Conservation (phyloP, 306 rosid species). For the Quercus agrifolia region DNA sequence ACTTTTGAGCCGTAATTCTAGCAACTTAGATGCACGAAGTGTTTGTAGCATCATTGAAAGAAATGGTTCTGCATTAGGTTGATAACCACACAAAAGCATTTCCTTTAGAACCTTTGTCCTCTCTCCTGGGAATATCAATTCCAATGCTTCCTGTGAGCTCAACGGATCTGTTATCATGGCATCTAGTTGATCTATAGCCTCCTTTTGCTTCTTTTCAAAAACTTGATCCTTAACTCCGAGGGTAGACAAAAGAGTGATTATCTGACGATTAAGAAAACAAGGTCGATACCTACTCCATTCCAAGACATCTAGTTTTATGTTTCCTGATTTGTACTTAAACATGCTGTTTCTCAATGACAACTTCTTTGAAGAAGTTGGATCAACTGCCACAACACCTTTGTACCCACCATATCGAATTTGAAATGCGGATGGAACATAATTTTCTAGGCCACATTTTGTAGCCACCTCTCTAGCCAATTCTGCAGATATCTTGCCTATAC, state of each 20-base stretch:
- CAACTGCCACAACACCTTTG: slow-evolving; percentile 55
- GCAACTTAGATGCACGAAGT: slow-evolving; percentile 24
- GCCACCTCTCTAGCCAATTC: no score
- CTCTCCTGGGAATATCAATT: slow-evolving; percentile 29
- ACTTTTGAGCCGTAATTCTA: slow-evolving; percentile 17
- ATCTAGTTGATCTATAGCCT: slow-evolving; percentile 19
- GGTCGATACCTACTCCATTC: slow-evolving; percentile 39
- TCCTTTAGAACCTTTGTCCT: slow-evolving; percentile 23
- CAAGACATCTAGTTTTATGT: slow-evolving; percentile 29
- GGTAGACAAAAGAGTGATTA: slow-evolving; percentile 37
- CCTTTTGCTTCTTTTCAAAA: slow-evolving; percentile 24
- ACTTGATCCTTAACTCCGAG: slow-evolving; percentile 29
- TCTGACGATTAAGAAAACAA: slow-evolving; percentile 38
- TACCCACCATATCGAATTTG: slow-evolving; percentile 39
- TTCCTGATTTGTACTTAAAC: slow-evolving; percentile 29
- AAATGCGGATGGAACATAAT: no score
- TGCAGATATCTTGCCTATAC: slow-evolving; percentile 17
- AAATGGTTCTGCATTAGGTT: slow-evolving; percentile 44
- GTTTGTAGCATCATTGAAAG: slow-evolving; percentile 38
- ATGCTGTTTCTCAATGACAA: slow-evolving; percentile 39
- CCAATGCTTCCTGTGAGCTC: slow-evolving; percentile 30
- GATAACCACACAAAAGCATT: slow-evolving; percentile 32
- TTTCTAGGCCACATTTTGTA: no score
- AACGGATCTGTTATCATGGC: slow-evolving; percentile 27
- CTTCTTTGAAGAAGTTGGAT: slow-evolving; percentile 38